These are phyloP conservation scores for Suhomyces sp. DNA, from an alignment of 805 yeast species.

Conservation along the genomic window DNA sequence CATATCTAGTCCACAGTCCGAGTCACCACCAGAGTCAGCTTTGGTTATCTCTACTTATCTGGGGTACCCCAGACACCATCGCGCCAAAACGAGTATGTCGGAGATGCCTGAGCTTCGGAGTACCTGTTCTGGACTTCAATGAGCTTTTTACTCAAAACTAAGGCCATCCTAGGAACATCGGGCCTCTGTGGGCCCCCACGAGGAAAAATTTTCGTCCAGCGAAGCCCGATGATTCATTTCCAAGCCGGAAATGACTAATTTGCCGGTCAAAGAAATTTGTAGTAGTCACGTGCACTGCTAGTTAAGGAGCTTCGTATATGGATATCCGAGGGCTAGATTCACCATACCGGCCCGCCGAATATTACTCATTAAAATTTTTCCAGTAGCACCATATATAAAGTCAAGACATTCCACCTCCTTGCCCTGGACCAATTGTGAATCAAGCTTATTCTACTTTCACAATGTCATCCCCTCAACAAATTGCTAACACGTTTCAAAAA, in stretches of 20 bases:
- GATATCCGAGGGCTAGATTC: not conserved
- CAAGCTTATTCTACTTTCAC: too few relatives aligned
- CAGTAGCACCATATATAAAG: slow-evolving; percentile 2
- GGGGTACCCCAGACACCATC: slow-evolving; percentile 2
- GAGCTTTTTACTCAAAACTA: not conserved
- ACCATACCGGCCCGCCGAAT: not conserved
- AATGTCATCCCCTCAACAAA: slow-evolving; percentile 72
- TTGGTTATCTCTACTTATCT: slow-evolving; percentile 5
- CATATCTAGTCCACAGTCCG: too few relatives aligned
- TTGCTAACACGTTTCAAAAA: slow-evolving; percentile 56
- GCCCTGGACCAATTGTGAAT: too few relatives aligned
- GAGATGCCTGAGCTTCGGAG: too few relatives aligned
- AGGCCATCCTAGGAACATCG: not conserved
- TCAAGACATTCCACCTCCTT: too few relatives aligned
- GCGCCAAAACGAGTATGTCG: not conserved
- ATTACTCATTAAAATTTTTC: slow-evolving; percentile 12
- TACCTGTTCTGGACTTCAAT: too few relatives aligned
- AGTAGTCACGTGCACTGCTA: slow-evolving; percentile 4
- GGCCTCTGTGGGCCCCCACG: not conserved
- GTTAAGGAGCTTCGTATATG: slow-evolving; percentile 2
- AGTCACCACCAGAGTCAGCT: slow-evolving; percentile 5
- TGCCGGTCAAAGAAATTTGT: not conserved
- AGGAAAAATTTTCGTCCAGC: slow-evolving; percentile 7
- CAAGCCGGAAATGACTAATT: not conserved
- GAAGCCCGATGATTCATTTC: not conserved